Evolutionary conservation across 345 rosid species (phyloP).

Genomic region (Pugionium cornutum): DNA sequence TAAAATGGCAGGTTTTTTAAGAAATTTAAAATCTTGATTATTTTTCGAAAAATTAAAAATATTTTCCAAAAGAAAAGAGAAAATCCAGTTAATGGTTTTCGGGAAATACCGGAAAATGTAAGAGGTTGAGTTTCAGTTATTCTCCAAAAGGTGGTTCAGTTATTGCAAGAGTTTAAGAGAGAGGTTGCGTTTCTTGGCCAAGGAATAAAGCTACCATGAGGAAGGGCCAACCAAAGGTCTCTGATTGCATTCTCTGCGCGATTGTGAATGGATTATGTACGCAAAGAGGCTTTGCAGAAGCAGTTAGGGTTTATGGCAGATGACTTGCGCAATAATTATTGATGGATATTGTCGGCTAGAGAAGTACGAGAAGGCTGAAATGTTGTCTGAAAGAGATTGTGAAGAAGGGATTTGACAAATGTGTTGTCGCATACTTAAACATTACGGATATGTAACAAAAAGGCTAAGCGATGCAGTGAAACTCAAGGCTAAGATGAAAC

Average conservation of each 20-base stretch:
- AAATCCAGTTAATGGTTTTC: too few relatives aligned
- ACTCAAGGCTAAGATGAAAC: slow-evolving; percentile 77
- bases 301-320: slow-evolving; percentile 60
- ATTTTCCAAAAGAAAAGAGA: too few relatives aligned
- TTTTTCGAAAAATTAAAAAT: too few relatives aligned
- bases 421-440: slow-evolving; percentile 80
- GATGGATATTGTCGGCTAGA: slow-evolving; percentile 63
- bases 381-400: slow-evolving; percentile 64
- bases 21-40: too few relatives aligned
- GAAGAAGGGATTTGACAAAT: slow-evolving; percentile 61
- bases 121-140: too few relatives aligned
- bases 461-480: slow-evolving; percentile 66
- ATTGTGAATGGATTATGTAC: slow-evolving; percentile 68
- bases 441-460: slow-evolving; percentile 65
- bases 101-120: too few relatives aligned
- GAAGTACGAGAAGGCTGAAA: slow-evolving; percentile 62
- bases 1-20: too few relatives aligned
- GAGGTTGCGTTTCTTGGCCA: slow-evolving; percentile 42
- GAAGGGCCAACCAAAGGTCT: slow-evolving; percentile 48
- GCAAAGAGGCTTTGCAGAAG: slow-evolving; percentile 60
- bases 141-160: slow-evolving; percentile 47
- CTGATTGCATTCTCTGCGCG: slow-evolving; percentile 77
- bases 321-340: slow-evolving; percentile 74
- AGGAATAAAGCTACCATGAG: slow-evolving; percentile 50
- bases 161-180: slow-evolving; percentile 61